These are phyloP conservation scores for Neurospora pannonica DNA, from an alignment of 495 filamentous ascomycete species.

Conservation along the genomic window DNA sequence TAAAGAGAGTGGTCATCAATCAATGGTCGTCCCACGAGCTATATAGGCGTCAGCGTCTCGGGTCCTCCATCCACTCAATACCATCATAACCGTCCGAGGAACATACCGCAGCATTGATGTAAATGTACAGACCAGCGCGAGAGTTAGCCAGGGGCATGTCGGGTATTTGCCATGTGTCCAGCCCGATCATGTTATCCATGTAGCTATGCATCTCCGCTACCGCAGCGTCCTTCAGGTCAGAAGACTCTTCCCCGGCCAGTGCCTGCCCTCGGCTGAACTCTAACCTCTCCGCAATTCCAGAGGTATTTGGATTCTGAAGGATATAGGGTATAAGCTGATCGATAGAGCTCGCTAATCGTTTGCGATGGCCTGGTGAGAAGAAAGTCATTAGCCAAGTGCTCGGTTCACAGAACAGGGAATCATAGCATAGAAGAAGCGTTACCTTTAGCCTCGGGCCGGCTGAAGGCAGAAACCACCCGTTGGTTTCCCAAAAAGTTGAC, in stretches of 20 bases:
- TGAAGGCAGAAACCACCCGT: constrained; percentile 35
- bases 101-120: constrained; percentile 72
- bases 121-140: constrained; percentile 88
- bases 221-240: constrained; percentile 32
- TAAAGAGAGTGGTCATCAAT: constrained; percentile 73
- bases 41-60: constrained; percentile 23
- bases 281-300: constrained; percentile 39
- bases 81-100: background rate
- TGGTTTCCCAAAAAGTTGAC: constrained; percentile 41
- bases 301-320: constrained; percentile 30
- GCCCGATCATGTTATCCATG: constrained; percentile 43
- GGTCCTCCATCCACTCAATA: background rate
- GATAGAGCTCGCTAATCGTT: constrained; percentile 38
- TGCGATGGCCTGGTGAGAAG: constrained; percentile 27
- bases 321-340: constrained; percentile 44
- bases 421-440: constrained; percentile 10
- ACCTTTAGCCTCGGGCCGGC: constrained; percentile 35
- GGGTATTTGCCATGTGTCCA: constrained; percentile 47
- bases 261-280: constrained; percentile 44
- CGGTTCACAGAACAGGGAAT: constrained; percentile 1
- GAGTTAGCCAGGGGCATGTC: constrained; percentile 64
- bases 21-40: constrained; percentile 74
- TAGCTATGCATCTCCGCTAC: constrained; percentile 41
- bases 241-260: constrained; percentile 35
- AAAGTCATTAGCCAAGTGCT: constrained; percentile 6